A percentile compares a stretch with the other conserved stretches of the same genome.
phyloP scores from a whole-genome alignment of 1,139 yeast genomes.

The Geotrichum cucujoidarum region DNA sequence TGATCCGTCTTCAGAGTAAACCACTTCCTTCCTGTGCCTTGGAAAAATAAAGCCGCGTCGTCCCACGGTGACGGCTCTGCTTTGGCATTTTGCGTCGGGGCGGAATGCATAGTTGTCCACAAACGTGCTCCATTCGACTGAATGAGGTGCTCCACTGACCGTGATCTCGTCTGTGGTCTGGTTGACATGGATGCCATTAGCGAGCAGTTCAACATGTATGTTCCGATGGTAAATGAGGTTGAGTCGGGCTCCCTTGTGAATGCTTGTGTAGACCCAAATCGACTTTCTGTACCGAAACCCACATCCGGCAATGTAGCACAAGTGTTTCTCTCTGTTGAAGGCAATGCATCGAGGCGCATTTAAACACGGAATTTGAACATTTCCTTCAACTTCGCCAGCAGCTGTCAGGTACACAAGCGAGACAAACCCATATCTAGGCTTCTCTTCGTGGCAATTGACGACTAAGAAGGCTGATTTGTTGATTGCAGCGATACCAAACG shows the following conservation, averaged over 20 bases:
- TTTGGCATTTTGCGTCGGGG: not conserved
- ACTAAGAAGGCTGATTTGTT: not conserved
- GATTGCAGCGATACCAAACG: not conserved
- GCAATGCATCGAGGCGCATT: not conserved
- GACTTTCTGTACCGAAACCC: not conserved
- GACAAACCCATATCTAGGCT: not conserved
- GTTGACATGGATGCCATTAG: not conserved
- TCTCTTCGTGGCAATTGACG: not conserved
- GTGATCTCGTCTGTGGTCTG: not conserved
- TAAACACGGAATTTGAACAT: not conserved
- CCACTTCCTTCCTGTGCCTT: not conserved
- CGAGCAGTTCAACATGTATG: not conserved
- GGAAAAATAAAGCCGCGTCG: no score
- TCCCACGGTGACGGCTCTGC: not conserved
- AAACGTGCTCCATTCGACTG: not conserved
- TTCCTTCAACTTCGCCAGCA: not conserved
- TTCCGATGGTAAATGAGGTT: not conserved
- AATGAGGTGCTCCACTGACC: not conserved
- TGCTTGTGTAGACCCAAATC: not conserved
- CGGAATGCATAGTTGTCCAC: not conserved
- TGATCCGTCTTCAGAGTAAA: not conserved
- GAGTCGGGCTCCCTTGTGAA: not conserved
- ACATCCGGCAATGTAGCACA: not conserved
- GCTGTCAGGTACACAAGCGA: not conserved
- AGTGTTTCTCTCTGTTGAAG: not conserved